Evolutionary conservation across 1,284 basidiomycete species (phyloP).

Genomic region (Lentinula novae-zelandiae): DNA sequence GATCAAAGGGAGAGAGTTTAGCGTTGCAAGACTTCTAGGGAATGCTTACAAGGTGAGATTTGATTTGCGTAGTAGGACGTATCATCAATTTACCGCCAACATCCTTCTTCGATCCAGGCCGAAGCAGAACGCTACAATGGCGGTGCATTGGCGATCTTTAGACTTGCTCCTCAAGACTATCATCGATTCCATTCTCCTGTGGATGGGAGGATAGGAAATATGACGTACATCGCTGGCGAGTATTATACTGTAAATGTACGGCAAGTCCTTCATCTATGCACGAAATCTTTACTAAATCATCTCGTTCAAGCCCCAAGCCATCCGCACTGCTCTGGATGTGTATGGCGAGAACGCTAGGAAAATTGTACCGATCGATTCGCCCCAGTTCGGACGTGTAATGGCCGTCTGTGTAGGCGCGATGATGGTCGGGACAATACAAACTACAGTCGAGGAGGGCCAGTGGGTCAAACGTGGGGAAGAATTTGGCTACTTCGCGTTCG

Average conservation of each 20-base stretch:
- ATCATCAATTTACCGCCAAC: no score
- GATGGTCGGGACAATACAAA: constrained; percentile 91
- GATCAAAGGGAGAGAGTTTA: constrained; percentile 98
- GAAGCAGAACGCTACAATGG: constrained; percentile 70
- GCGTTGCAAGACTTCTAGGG: constrained; percentile 76
- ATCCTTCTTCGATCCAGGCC: constrained; percentile 20
- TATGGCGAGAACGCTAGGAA: constrained; percentile 93
- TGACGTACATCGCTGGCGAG: constrained; percentile 80
- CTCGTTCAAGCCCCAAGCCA: constrained; percentile 66
- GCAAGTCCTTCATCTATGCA: constrained; percentile 12
- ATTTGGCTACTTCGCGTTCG: constrained; percentile 92
- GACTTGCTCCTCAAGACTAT: constrained; percentile 95
- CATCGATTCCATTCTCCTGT: constrained; percentile 96
- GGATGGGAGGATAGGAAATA: constrained; percentile 77
- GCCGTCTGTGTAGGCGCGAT: constrained; percentile 88
- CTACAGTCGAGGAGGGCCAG: constrained; percentile 84
- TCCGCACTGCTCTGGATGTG: constrained; percentile 82
- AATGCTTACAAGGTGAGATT: constrained; percentile 57
- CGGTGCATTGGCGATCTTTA: constrained; percentile 82
- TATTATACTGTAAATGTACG: constrained; percentile 91
- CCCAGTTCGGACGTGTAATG: constrained; percentile 86
- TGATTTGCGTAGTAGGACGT: not conserved
- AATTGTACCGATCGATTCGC: constrained; percentile 85
- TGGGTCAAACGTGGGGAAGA: constrained; percentile 81
- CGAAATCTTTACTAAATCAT: not conserved